Evolutionary conservation across 2,329 filamentous ascomycete species (phyloP).

Genomic region (Colletotrichum higginsianum): DNA sequence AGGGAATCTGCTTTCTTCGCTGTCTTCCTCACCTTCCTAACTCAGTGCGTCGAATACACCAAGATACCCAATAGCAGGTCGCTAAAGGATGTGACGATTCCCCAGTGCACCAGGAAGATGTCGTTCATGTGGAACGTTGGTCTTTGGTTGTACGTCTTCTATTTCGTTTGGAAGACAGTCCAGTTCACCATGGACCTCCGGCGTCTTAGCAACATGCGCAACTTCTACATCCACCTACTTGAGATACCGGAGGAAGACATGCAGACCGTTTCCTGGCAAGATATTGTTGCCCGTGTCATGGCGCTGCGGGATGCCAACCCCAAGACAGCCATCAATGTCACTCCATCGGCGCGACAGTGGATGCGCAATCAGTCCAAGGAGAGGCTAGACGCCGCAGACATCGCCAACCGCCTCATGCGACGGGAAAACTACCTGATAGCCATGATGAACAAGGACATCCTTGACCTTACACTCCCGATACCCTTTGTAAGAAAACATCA

Average conservation of each 20-base stretch:
- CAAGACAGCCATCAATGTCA: constrained; percentile 76
- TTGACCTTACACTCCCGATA: constrained; percentile 88
- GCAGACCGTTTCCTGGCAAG: constrained; percentile 95
- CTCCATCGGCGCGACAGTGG: constrained; percentile 66
- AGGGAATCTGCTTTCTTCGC: constrained; percentile 88
- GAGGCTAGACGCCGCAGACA: constrained; percentile 94
- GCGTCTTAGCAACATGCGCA: constrained; percentile 81
- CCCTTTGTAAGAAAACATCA: constrained; percentile 86
- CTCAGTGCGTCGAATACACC: constrained; percentile 87
- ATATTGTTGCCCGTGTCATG: constrained; percentile 89
- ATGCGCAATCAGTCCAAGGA: constrained; percentile 92
- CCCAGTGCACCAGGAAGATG: constrained; percentile 83
- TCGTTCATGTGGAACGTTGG: constrained; percentile 82
- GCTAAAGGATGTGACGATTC: constrained; percentile 70
- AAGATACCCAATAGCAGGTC: constrained; percentile 77
- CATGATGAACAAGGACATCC: constrained; percentile 95
- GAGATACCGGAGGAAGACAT: constrained; percentile 88
- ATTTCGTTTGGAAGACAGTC: constrained; percentile 86
- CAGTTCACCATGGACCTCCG: constrained; percentile 82
- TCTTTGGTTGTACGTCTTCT: constrained; percentile 88
- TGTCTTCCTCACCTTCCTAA: constrained; percentile 84
- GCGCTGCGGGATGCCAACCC: constrained; percentile 87
- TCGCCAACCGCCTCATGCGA: constrained; percentile 96
- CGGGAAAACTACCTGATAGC: constrained; percentile 98
- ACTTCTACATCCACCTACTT: constrained; percentile 88